Conservation (phyloP, 2,329 filamentous ascomycete genomes). For the Didymella pomorum region DNA sequence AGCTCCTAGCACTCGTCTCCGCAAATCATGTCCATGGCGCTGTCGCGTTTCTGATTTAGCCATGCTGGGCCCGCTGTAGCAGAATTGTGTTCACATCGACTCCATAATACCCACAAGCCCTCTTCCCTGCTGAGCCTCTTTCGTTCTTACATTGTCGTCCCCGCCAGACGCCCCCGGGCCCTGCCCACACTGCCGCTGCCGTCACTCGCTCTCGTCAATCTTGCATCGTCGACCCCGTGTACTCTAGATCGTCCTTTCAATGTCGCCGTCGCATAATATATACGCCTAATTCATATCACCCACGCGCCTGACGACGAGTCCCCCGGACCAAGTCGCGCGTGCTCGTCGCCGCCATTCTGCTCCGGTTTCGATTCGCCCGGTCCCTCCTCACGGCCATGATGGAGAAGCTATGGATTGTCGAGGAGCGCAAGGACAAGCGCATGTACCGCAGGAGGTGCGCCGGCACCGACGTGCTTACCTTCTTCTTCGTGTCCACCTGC, state of each 20-base stretch:
- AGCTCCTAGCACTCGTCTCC: slow-evolving; percentile 6
- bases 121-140: not conserved
- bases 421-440: slow-evolving; percentile 38
- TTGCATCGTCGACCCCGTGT: not conserved
- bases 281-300: slow-evolving; percentile 23
- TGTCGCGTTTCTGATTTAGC: slow-evolving; percentile 11
- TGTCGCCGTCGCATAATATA: slow-evolving; percentile 28
- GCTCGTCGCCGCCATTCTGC: slow-evolving; percentile 22
- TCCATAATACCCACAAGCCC: not conserved
- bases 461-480: slow-evolving; percentile 35
- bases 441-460: slow-evolving; percentile 41
- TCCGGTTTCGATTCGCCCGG: slow-evolving; percentile 21
- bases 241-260: slow-evolving; percentile 16
- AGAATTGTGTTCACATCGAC: slow-evolving; percentile 4
- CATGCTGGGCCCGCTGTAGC: slow-evolving; percentile 20
- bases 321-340: slow-evolving; percentile 22
- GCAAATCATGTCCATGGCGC: slow-evolving; percentile 8
- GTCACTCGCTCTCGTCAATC: not conserved
- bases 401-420: slow-evolving; percentile 36
- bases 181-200: not conserved
- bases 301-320: slow-evolving; percentile 23
- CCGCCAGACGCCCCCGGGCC: not conserved
- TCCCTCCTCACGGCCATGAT: slow-evolving; percentile 24
- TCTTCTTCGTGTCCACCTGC: slow-evolving; percentile 40
- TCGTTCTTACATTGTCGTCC: slow-evolving; percentile 10